These are phyloP conservation scores for Didymella segeticola DNA, from an alignment of 2,329 filamentous ascomycete genomes.

Conservation along the genomic window DNA sequence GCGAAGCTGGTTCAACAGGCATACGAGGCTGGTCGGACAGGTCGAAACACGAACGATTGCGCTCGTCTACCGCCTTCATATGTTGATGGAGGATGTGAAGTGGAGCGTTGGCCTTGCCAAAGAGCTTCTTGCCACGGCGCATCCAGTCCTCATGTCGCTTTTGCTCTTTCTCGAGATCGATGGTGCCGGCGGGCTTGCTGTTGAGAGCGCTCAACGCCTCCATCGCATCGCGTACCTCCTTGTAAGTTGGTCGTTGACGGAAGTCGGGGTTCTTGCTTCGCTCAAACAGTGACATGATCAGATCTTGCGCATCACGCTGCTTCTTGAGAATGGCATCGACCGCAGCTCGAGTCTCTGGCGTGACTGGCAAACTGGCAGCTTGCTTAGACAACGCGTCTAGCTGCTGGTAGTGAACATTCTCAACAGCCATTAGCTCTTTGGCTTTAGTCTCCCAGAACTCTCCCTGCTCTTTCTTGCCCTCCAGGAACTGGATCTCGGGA, in stretches of 20 bases:
- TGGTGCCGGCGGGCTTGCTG: constrained; percentile 87
- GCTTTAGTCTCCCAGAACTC: constrained; percentile 92
- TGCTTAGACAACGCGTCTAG: constrained; percentile 89
- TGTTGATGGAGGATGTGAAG: constrained; percentile 94
- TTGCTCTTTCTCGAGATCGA: constrained; percentile 92
- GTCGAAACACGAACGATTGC: constrained; percentile 91
- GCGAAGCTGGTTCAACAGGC: constrained; percentile 89
- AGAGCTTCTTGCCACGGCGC: constrained; percentile 95
- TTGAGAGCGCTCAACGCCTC: constrained; percentile 87
- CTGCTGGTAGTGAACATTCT: constrained; percentile 91
- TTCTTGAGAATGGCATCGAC: constrained; percentile 95
- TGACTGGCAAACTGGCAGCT: constrained; percentile 80
- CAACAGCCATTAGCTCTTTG: constrained; percentile 88
- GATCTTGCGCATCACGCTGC: constrained; percentile 90
- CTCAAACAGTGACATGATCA: constrained; percentile 82
- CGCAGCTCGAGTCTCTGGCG: constrained; percentile 76
- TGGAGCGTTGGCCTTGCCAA: constrained; percentile 96
- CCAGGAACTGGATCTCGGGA: constrained; percentile 77
- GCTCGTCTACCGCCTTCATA: constrained; percentile 89
- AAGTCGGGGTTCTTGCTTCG: constrained; percentile 78
- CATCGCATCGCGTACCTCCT: constrained; percentile 88
- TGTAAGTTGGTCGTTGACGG: constrained; percentile 81
- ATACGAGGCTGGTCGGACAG: constrained; percentile 85
- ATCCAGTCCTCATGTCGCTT: constrained; percentile 99
- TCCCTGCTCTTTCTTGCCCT: constrained; percentile 77